Base-by-base conservation (phyloP, 371 early-diverging fungal genomes). In the Mucor racemosus region DNA sequence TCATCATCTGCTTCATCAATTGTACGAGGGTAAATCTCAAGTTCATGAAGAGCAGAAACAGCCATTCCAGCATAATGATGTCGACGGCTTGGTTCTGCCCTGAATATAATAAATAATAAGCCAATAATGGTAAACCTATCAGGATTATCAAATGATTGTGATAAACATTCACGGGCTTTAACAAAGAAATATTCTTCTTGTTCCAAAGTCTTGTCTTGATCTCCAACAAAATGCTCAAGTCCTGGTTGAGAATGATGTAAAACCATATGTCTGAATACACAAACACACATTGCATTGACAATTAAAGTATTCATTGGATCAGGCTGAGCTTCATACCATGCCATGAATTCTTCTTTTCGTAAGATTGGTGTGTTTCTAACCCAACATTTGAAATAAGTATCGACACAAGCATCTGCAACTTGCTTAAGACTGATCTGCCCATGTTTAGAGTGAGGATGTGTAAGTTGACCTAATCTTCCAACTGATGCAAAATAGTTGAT, bases 51-150 rank as follows among this genome's bases (percentile, higher is more conserved):
- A 36, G 73, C 68, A 13, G 77, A 76, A 21, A 80, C 77, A 13
- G 84, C 84, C 79, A 83, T 77, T n/a, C 81, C 78, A 8, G 69
- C 68, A 61, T 83, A 83, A 21, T 79, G 76, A 31, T 74, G 77
- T 9, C 71, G 72, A 26, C 71, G 54, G 34, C 77, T 74, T 1
- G 71, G 71, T 31, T 78, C 75, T 40, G 75, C 71, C 3, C 79
- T 66, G 21, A 50, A 38, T 15, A 74, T 42, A 62, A 83, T 74
- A 15, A 77, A 71, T 9, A 74, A 40, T 26, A 83, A 33, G 4
- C 75, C 68, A 31, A 80, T 65, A 9, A 83, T 67, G 3, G 70
- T 73, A 55, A 72, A 76, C 14, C 84, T 64, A 36, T 80, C 76
- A 7, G 84, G 84, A 0, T 39, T 60, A 63, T 83, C 84, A 71